Evolutionary conservation across 257 asterid species (phyloP).

Genomic region (Primulina huaijiensis): DNA sequence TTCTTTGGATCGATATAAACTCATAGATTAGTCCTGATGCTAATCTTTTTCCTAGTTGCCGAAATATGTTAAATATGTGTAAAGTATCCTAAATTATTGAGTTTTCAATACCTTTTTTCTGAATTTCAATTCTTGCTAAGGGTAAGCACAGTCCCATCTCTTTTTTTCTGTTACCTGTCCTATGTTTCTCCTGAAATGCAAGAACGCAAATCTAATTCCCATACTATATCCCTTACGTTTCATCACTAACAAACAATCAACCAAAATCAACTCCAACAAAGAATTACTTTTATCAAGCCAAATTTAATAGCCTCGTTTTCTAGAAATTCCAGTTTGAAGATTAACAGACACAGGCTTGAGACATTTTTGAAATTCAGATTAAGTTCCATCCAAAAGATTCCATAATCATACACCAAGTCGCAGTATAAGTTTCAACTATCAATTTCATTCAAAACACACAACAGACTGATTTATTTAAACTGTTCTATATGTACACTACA

Average conservation of each 20-base stretch:
- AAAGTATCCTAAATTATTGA: neutral
- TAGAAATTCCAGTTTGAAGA: neutral
- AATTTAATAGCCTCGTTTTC: too few species aligned
- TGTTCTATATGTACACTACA: constrained; percentile 11
- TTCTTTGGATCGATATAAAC: too few species aligned
- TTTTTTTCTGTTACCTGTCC: neutral
- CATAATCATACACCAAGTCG: neutral
- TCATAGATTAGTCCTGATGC: neutral
- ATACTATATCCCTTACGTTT: neutral
- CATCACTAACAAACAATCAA: neutral
- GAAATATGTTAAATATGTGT: too few species aligned
- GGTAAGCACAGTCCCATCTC: too few species aligned
- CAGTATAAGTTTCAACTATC: neutral
- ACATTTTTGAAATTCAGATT: neutral
- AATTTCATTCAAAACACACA: too few species aligned
- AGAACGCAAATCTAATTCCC: neutral
- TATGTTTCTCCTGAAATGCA: neutral
- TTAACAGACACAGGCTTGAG: neutral
- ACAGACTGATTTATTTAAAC: constrained; percentile 3
- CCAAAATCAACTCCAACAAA: neutral
- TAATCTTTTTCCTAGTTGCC: too few species aligned
- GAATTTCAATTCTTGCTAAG: neutral
- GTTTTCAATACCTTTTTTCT: neutral
- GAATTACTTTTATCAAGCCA: too few species aligned
- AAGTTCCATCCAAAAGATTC: neutral